Evolutionary conservation across 768 basidiomycete genomes (phyloP).

Genomic region (Lactifluus hygrophoroides): DNA sequence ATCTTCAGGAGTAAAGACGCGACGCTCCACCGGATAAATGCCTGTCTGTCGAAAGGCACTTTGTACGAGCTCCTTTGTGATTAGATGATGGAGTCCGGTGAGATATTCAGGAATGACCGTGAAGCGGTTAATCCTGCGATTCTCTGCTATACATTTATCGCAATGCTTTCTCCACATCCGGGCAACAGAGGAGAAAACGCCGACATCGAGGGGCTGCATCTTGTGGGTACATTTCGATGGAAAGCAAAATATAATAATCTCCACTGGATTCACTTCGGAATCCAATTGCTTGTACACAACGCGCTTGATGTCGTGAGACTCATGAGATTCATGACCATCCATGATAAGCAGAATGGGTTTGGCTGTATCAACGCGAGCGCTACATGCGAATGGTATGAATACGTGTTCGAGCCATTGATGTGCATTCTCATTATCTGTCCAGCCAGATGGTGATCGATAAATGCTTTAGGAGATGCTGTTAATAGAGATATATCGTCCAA

Average conservation of each 20-base stretch:
- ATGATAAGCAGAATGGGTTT: neutral
- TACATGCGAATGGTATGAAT: neutral
- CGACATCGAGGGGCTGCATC: neutral
- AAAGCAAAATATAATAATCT: neutral
- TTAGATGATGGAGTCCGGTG: accelerated
- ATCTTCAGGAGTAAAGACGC: neutral
- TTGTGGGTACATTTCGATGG: too few relatives aligned
- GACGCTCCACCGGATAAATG: neutral
- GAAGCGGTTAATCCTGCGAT: neutral
- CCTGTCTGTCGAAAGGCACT: neutral
- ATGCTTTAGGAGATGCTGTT: too few relatives aligned
- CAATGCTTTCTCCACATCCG: neutral
- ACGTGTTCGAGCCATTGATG: neutral
- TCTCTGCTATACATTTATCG: neutral
- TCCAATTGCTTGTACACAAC: neutral
- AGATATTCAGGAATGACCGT: neutral
- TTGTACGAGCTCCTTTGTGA: neutral
- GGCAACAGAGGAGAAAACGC: neutral
- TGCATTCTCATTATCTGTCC: neutral
- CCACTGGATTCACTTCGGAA: neutral
- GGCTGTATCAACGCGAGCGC: neutral
- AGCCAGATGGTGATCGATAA: neutral
- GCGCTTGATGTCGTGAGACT: neutral
- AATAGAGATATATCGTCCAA: too few relatives aligned
- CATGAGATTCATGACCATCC: neutral